phyloP scores from a whole-genome alignment of 1,139 yeast genomes.

The Taiozyma sp. region DNA sequence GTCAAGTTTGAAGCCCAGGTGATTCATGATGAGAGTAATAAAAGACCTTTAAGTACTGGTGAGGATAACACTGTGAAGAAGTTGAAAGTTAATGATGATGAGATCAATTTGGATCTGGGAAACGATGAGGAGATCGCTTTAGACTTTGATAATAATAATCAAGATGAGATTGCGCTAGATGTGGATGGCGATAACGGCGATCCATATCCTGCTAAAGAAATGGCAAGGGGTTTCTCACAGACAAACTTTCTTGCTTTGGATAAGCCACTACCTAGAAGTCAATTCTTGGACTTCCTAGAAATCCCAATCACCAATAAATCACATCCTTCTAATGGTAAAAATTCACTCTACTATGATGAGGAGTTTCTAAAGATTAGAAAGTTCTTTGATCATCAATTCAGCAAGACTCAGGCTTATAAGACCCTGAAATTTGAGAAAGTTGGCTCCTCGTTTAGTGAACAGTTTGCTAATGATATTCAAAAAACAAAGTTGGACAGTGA shows the following conservation, averaged over 20 bases:
- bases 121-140: slow-evolving; percentile 15
- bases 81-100: slow-evolving; percentile 28
- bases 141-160: neutral
- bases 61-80: slow-evolving; percentile 15
- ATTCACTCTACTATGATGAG: slow-evolving; percentile 34
- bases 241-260: slow-evolving; percentile 79
- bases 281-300: slow-evolving; percentile 42
- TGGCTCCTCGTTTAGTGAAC: slow-evolving; percentile 6
- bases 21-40: slow-evolving; percentile 25
- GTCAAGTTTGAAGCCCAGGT: slow-evolving; percentile 59
- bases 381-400: slow-evolving; percentile 15
- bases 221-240: slow-evolving; percentile 18
- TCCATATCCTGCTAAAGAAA: neutral
- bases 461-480: slow-evolving; percentile 15
- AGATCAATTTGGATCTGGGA: slow-evolving; percentile 35
- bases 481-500: slow-evolving; percentile 4
- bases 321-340: slow-evolving; percentile 22
- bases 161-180: slow-evolving; percentile 18
- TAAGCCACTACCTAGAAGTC: slow-evolving; percentile 65
- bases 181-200: slow-evolving; percentile 13
- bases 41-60: neutral
- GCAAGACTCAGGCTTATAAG: slow-evolving; percentile 9
- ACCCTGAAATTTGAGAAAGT: slow-evolving; percentile 11
- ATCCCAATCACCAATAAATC: slow-evolving; percentile 29
- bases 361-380: slow-evolving; percentile 45